Evolutionary conservation across 2,329 filamentous ascomycete species (phyloP), one percentile per base, ranked within the genome.

Genomic region (Aspergillus oerlinghausenensis): DNA sequence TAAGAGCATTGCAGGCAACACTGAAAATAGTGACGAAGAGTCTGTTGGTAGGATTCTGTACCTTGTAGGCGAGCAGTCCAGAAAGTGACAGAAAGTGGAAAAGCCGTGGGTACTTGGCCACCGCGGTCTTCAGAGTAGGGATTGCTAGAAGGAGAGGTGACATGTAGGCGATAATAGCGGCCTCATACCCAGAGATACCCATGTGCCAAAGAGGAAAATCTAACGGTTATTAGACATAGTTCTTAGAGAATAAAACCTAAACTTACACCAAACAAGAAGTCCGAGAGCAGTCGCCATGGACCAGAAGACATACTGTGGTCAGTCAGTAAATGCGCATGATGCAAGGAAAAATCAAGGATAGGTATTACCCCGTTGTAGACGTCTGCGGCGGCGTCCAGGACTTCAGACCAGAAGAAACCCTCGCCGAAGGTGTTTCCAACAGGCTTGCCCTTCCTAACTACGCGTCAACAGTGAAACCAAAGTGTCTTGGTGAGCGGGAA

Each of bases 151-250:
- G 73, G 42, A 92, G 80, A 0, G 94, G 94, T 4, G 92, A 89
- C 52, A 93, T 74, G 3, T 90, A 93, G 51, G 83, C 84, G 85
- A 97, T 88, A 68, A 99, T 87, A 63, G 96, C 81, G 47, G 87
- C 88, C 76, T 99, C 94, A 70, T 94, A 99, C 60, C 94, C 94
- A 3, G 93, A 97, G 59, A 99, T 95, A 28, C 94, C 94, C 94
- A 99, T 99, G 73, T 97, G 86, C 94, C 94, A 99, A 10, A 99
- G 84, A 14, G 94, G 94, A 72, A 99, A 99, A 75, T 95, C 88
- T 91, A 60, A 29, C 28, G 48, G 48, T 14, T 7, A 53, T 71
- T 53, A 72, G 68, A 52, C 32, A 11, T 28, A 23, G 17, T 2
- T 21, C 7, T 5, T n/a, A 6, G 19, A 5, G 14, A 19, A 14